Base-by-base conservation (phyloP, 2,329 filamentous ascomycete species). In the Lecanicillium sp. region DNA sequence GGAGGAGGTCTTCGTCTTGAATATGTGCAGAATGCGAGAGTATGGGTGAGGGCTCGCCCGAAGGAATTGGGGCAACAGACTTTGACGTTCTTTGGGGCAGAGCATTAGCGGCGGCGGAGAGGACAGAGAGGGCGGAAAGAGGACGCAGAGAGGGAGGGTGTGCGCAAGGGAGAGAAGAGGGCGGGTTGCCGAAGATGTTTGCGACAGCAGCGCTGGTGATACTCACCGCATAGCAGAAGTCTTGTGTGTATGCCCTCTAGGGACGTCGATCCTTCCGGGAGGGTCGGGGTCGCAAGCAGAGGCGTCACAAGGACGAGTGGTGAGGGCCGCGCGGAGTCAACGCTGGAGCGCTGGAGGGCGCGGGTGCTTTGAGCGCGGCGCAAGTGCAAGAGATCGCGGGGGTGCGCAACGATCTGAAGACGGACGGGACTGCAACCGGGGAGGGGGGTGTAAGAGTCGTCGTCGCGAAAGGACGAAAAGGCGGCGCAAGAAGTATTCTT, bases 141-240 rank as follows among this genome's bases (percentile, higher is more conserved):
- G 23, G 24, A 23, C 23, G 39, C 14, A 41, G 29, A 15, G 33
- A n/a, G 27, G 35, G 17, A 15, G 33, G 15, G 15, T 5, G 33
- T 9, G 15, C 9, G 33, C 14, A 15, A 48, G 21, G 41, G 52
- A 39, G 51, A 44, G 51, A 54, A 44, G 45, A 44, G 50, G 51
- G 51, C 49, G 52, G 29, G 46, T 44, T 21, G 44, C 20, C 26
- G 41, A 43, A 35, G 19, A 26, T 21, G 46, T 38, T 37, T 44
- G 43, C 47, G 44, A 49, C 41, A 42, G n/a, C n/a, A n/a, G 23
- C 45, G 52, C 52, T 42, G 41, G 50, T 46, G 57, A 52, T 52
- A 70, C 70, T 69, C 60, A 73, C 69, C 64, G 63, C 69, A 71
- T 72, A 69, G 62, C 64, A 66, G 60, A 64, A 42, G 39, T 37